Conservation (phyloP, 331 rosid species). For the Quercus phellos region DNA sequence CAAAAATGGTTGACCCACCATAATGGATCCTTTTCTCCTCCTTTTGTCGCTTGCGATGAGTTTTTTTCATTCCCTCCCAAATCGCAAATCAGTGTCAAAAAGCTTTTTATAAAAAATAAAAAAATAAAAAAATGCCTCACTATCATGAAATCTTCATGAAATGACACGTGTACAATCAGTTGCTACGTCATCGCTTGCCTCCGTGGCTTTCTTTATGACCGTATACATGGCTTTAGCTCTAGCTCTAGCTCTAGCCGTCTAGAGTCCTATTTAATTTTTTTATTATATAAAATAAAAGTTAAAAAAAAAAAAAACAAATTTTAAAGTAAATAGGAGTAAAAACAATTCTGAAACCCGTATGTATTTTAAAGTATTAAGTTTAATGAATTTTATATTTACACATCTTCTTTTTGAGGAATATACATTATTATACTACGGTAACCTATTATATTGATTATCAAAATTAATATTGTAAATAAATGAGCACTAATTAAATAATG, state of each 20-base stretch:
- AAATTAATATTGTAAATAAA: too few relatives aligned
- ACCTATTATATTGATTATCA: background rate
- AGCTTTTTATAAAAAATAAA: background rate
- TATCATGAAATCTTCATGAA: constrained; percentile 17
- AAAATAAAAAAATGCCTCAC: background rate
- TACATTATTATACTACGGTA: background rate
- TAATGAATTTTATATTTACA: too few relatives aligned
- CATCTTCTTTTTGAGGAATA: background rate
- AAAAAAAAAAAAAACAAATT: too few relatives aligned
- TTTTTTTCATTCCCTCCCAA: constrained; percentile 33
- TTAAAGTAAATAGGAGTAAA: too few relatives aligned
- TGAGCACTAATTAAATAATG: too few relatives aligned
- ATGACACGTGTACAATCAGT: constrained; percentile 38
- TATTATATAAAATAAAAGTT: too few relatives aligned
- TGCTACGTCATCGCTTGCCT: constrained; percentile 37
- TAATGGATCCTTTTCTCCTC: constrained; percentile 16
- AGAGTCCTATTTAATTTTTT: too few relatives aligned
- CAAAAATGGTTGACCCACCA: constrained; percentile 35
- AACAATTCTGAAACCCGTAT: too few relatives aligned
- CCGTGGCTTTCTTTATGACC: constrained; percentile 41
- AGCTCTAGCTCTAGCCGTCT: constrained; percentile 54
- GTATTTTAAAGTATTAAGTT: too few relatives aligned
- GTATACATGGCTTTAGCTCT: background rate
- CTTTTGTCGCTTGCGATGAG: constrained; percentile 45
- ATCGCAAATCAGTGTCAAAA: background rate